Conservation (phyloP, 495 filamentous ascomycete species). For the Saxispiralis lemnorum region DNA sequence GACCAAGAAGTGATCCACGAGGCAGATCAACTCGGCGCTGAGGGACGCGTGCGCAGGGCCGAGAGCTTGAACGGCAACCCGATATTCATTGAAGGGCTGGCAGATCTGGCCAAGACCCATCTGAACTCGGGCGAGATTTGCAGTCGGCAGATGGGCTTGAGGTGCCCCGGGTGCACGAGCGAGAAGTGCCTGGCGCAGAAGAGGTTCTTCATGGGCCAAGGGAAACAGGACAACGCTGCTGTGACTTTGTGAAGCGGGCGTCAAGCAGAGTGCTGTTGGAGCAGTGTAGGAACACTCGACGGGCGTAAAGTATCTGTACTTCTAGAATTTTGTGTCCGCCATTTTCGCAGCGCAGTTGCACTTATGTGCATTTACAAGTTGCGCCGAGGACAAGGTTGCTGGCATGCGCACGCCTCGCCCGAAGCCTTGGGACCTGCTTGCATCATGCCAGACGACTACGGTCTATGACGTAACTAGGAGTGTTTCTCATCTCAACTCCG, state of each 20-base stretch:
- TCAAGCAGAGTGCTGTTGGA: not conserved
- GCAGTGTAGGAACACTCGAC: no score
- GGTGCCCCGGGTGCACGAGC: conserved; percentile 87
- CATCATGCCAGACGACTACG: no score
- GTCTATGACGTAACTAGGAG: no score
- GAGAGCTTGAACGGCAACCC: conserved; percentile 88
- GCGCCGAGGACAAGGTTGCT: no score
- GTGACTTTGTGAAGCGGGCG: conserved; percentile 8
- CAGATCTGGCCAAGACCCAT: conserved; percentile 68
- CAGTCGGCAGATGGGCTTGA: conserved; percentile 70
- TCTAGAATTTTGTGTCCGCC: no score
- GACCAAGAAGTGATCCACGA: conserved; percentile 92
- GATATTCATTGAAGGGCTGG: conserved; percentile 79
- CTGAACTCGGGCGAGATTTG: conserved; percentile 48
- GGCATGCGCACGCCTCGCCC: no score
- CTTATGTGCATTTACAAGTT: no score
- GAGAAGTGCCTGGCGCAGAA: conserved; percentile 81
- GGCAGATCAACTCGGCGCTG: conserved; percentile 48
- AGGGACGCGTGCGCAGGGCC: conserved; percentile 52
- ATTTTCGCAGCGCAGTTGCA: no score
- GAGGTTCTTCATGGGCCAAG: conserved; percentile 62
- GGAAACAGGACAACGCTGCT: conserved; percentile 10
- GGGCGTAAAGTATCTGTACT: no score
- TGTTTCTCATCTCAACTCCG: no score
- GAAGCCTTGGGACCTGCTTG: no score